Percentiles rank a stretch among this genome's conserved stretches.
phyloP scores from a whole-genome alignment of 2,329 filamentous ascomycete genomes.

The Stachybotrys chartarum region DNA sequence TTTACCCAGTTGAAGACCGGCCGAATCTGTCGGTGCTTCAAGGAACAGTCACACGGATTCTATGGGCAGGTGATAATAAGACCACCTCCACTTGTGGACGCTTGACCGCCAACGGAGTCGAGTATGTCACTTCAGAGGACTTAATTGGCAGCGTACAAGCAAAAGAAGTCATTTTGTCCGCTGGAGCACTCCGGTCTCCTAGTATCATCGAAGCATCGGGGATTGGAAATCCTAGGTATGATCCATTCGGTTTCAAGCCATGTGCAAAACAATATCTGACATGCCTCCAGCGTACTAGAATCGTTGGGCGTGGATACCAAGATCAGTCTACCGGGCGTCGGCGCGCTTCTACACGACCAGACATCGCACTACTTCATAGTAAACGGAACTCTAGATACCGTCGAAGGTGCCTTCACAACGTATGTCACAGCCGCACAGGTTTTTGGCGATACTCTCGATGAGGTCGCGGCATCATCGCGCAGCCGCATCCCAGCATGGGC shows the following conservation, averaged over 20 bases:
- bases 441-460: constrained; percentile 19
- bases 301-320: constrained; percentile 33
- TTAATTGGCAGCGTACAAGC: constrained; percentile 25
- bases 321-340: constrained; percentile 41
- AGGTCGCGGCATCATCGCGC: constrained; percentile 15
- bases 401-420: constrained; percentile 15
- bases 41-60: constrained; percentile 25
- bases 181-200: constrained; percentile 43
- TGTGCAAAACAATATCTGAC: neutral
- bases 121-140: constrained; percentile 28
- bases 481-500: constrained; percentile 22
- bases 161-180: constrained; percentile 40
- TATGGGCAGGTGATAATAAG: constrained; percentile 14
- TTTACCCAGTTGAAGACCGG: constrained; percentile 23
- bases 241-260: too few species aligned
- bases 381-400: constrained; percentile 15
- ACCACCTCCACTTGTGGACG: neutral
- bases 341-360: constrained; percentile 47
- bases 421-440: constrained; percentile 26
- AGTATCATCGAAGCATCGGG: constrained; percentile 46
- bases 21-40: constrained; percentile 30
- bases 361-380: constrained; percentile 20
- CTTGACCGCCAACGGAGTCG: constrained; percentile 22
- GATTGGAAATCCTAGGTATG: constrained; percentile 31
- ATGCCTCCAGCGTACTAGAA: constrained; percentile 22